phyloP scores from a whole-genome alignment of 768 basidiomycete genomes.

The Pluteus cervinus region DNA sequence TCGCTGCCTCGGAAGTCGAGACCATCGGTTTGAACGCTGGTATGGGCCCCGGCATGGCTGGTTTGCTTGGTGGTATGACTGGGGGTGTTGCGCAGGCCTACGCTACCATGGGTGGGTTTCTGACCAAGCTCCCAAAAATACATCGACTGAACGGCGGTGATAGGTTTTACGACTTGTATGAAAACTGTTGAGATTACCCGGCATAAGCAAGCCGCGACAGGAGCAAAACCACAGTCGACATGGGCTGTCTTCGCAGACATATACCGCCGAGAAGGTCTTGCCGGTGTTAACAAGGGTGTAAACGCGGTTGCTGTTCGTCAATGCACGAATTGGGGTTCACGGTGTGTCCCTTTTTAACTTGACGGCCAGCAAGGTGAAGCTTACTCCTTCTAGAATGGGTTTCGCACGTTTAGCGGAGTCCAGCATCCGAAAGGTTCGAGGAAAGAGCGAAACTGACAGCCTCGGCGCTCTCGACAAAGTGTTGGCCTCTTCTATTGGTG shows the following conservation, averaged over 20 bases:
- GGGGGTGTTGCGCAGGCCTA: constrained; percentile 98
- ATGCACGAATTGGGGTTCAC: constrained; percentile 91
- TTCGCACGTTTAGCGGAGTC: constrained; percentile 91
- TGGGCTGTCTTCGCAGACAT: constrained; percentile 95
- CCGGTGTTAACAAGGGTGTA: constrained; percentile 98
- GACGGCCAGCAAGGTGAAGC: not conserved
- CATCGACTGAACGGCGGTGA: constrained; percentile 2
- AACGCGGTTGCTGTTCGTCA: constrained; percentile 91
- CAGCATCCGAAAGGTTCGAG: constrained; percentile 68
- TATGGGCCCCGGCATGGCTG: constrained; percentile 74
- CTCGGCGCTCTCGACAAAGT: constrained; percentile 83
- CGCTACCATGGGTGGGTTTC: constrained; percentile 93
- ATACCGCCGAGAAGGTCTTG: constrained; percentile 87
- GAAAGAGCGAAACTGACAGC: constrained; percentile 72
- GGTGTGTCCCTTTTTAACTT: constrained; percentile 38
- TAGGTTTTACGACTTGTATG: constrained; percentile 99
- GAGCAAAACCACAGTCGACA: constrained; percentile 84
- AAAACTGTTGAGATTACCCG: constrained; percentile 98
- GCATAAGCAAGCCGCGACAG: constrained; percentile 82
- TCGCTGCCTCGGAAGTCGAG: constrained; percentile 95
- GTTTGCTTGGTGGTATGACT: constrained; percentile 94
- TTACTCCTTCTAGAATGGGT: constrained; percentile 66
- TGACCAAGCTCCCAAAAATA: constrained; percentile 2
- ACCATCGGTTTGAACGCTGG: constrained; percentile 57
- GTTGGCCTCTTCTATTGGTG: constrained; percentile 79